phyloP scores from a whole-genome alignment of 768 basidiomycete genomes.

The Lentinula guzmanii region DNA sequence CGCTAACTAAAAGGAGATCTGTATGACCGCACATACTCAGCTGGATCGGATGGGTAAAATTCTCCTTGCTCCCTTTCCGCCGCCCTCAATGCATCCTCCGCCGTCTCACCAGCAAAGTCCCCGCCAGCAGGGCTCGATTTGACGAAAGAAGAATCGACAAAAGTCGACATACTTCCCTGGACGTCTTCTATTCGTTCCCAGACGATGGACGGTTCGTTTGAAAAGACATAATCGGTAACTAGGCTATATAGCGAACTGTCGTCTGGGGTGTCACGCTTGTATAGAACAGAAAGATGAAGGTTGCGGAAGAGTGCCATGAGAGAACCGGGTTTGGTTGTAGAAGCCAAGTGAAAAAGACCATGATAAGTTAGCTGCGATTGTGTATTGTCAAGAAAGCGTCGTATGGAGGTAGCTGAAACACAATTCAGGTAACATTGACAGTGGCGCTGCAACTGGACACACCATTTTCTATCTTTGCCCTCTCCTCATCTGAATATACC shows the following conservation, averaged over 20 bases:
- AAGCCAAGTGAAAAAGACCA: slow-evolving; percentile 76
- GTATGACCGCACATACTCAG: slow-evolving; percentile 47
- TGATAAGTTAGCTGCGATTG: slow-evolving; percentile 85
- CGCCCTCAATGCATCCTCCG: slow-evolving; percentile 50
- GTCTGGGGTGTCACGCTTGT: slow-evolving; percentile 42
- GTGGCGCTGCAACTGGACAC: slow-evolving; percentile 13
- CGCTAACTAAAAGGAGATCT: not conserved
- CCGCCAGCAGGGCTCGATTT: slow-evolving; percentile 67
- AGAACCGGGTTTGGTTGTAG: slow-evolving; percentile 44
- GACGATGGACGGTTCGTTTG: slow-evolving; percentile 70
- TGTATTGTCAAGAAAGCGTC: slow-evolving; percentile 62
- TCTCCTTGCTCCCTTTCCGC: slow-evolving; percentile 39
- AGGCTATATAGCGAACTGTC: slow-evolving; percentile 65
- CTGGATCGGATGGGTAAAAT: slow-evolving; percentile 36
- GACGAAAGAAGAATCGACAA: slow-evolving; percentile 70
- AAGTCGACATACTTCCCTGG: slow-evolving; percentile 71
- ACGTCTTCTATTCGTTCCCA: slow-evolving; percentile 92
- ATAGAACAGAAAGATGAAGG: slow-evolving; percentile 84
- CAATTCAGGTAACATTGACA: not conserved
- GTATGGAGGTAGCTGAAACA: slow-evolving; percentile 57
- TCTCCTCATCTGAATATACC: slow-evolving; percentile 36
- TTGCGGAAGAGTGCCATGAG: slow-evolving; percentile 88
- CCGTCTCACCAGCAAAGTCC: slow-evolving; percentile 72
- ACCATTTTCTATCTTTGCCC: slow-evolving; percentile 69
- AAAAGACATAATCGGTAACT: slow-evolving; percentile 80